Percentiles rank a stretch among this genome's conserved stretches.
Conservation (phyloP, 2,329 filamentous ascomycete genomes). For the Bertia moriformis region DNA sequence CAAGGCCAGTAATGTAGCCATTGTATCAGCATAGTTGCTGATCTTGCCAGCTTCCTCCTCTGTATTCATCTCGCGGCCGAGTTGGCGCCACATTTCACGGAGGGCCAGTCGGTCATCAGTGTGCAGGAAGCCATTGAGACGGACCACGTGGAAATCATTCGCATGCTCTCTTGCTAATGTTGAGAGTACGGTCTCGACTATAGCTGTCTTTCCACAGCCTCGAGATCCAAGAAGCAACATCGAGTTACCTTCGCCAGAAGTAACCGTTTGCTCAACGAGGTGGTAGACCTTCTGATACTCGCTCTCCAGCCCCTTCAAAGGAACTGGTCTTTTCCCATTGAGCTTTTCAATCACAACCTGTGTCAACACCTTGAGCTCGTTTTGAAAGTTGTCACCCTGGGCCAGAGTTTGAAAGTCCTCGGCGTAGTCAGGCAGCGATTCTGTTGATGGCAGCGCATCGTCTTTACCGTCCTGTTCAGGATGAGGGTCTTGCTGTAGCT, state of each 20-base stretch:
- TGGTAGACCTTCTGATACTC: constrained; percentile 38
- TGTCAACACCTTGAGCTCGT: constrained; percentile 11
- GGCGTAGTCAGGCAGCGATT: not conserved
- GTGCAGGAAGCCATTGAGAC: constrained; percentile 58
- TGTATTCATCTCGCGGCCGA: constrained; percentile 55
- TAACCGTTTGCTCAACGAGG: constrained; percentile 50
- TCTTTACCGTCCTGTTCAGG: not conserved
- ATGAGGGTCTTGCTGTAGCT: not conserved
- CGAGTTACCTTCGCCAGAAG: constrained; percentile 59
- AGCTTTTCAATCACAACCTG: constrained; percentile 12
- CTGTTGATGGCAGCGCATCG: not conserved
- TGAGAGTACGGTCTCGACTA: constrained; percentile 43
- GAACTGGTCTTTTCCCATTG: constrained; percentile 12
- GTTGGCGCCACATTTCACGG: constrained; percentile 61
- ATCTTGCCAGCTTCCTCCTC: constrained; percentile 41
- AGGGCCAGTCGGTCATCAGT: constrained; percentile 61
- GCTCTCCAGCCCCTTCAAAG: constrained; percentile 13
- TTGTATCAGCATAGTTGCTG: constrained; percentile 53
- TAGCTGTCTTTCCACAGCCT: constrained; percentile 52
- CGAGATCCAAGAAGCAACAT: constrained; percentile 59
- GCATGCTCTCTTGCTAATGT: constrained; percentile 37
- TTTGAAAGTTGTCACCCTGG: constrained; percentile 12
- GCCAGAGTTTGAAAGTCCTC: constrained; percentile 2
- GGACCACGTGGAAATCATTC: constrained; percentile 54
- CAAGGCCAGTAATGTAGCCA: constrained; percentile 53